Conservation (phyloP, 305 asterid species). For the Fraxinus nigra region DNA sequence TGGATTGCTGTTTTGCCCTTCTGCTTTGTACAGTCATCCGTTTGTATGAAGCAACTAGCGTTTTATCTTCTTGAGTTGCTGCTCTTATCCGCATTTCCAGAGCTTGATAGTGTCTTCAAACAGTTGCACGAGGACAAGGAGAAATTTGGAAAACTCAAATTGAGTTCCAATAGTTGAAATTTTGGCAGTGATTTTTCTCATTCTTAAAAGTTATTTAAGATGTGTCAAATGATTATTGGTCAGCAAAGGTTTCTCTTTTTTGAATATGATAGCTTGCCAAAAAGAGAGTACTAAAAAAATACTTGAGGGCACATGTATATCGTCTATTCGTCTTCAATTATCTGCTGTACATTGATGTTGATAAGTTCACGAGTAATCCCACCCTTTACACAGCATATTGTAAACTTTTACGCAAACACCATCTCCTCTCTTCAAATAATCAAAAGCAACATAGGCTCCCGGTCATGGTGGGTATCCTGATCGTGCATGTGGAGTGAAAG, state of each 20-base stretch:
- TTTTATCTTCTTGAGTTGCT: constrained; percentile 78
- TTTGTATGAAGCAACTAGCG: constrained; percentile 78
- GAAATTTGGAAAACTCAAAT: constrained; percentile 60
- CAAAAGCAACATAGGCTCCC: not conserved
- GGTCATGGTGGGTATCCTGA: not conserved
- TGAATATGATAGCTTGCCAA: not conserved
- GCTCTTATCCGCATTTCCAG: constrained; percentile 83
- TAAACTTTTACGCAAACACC: not conserved
- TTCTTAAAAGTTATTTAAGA: not conserved
- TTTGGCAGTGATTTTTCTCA: not conserved
- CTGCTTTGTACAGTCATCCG: constrained; percentile 65
- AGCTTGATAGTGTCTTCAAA: constrained; percentile 63
- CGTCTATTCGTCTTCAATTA: not conserved
- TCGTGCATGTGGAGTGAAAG: not conserved
- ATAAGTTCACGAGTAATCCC: not conserved
- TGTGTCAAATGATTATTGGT: not conserved
- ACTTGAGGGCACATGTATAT: not conserved
- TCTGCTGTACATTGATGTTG: not conserved
- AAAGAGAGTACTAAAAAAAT: not conserved
- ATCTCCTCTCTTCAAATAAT: not conserved
- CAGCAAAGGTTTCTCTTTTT: not conserved
- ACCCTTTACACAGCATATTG: not conserved
- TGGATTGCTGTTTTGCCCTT: not conserved
- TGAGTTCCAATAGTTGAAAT: not conserved
- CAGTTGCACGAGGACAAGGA: constrained; percentile 61